Percentiles rank a stretch among this genome's conserved stretches.
These are phyloP conservation scores for Nematocida major DNA, from an alignment of 371 early-diverging fungal genomes.

Conservation along the genomic window DNA sequence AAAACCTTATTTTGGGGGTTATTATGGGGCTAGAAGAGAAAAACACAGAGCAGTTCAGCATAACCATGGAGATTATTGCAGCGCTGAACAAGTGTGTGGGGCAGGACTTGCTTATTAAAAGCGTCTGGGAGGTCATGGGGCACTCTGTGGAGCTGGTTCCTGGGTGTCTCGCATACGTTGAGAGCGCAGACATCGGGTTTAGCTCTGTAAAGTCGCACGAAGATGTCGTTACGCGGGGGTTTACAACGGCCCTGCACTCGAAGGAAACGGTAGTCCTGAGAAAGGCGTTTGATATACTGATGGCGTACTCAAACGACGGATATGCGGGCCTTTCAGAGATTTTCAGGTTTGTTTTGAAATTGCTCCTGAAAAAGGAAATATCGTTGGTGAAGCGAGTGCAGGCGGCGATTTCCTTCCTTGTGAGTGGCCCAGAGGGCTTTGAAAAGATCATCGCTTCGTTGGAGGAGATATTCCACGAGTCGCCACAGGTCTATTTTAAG, in stretches of 20 bases:
- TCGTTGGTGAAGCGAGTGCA: constrained; percentile 57
- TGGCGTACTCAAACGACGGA: constrained; percentile 42
- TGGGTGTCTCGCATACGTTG: constrained; percentile 37
- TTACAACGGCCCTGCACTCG: constrained; percentile 20
- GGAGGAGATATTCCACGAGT: neutral
- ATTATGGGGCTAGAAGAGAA: constrained; percentile 60
- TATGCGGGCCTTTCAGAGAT: constrained; percentile 21
- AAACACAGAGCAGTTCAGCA: constrained; percentile 43
- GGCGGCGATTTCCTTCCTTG: constrained; percentile 38
- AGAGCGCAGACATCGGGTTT: constrained; percentile 29
- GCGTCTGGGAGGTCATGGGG: constrained; percentile 38
- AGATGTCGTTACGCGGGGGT: constrained; percentile 3
- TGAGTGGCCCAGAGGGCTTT: neutral
- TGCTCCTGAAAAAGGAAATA: constrained; percentile 59
- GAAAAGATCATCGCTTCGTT: neutral
- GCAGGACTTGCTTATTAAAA: constrained; percentile 11
- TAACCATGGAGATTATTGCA: constrained; percentile 30
- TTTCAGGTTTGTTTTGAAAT: constrained; percentile 33
- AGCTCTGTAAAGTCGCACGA: neutral
- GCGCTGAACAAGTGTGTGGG: constrained; percentile 21
- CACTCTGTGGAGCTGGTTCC: constrained; percentile 51
- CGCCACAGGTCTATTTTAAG: constrained; percentile 23
- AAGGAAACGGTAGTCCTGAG: constrained; percentile 44
- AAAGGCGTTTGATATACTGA: constrained; percentile 37
- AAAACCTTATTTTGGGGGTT: constrained; percentile 52